Conservation (phyloP, 345 rosid genomes). For the Dimocarpus longan region DNA sequence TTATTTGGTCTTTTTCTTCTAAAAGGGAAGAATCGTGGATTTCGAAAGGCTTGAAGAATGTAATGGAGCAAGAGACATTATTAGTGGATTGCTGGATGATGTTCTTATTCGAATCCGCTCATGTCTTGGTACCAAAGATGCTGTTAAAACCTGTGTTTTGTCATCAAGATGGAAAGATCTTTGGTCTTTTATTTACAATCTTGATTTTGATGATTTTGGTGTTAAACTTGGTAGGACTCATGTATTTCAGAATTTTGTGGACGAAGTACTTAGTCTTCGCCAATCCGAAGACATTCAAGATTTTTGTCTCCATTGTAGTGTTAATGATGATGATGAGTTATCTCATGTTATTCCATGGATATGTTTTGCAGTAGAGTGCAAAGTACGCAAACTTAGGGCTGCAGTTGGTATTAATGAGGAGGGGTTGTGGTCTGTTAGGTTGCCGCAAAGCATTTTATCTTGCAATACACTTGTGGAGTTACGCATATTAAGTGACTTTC, state of each 20-base stretch:
- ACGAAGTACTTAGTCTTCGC: not conserved
- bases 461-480: constrained; percentile 4
- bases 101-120: constrained; percentile 25
- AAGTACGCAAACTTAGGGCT: not conserved
- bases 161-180: constrained; percentile 23
- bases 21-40: not conserved
- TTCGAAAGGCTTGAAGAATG: not conserved
- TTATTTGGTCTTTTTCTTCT: too few relatives aligned
- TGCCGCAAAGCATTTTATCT: not conserved
- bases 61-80: not conserved
- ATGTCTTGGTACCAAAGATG: constrained; percentile 1
- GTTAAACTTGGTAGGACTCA: not conserved
- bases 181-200: not conserved
- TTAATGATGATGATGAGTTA: too few relatives aligned
- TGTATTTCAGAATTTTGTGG: constrained; percentile 4
- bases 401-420: not conserved
- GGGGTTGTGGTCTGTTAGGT: not conserved
- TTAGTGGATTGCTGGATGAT: constrained; percentile 6
- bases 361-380: not conserved
- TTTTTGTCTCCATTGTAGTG: constrained; percentile 5
- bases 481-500: not conserved
- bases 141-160: constrained; percentile 8
- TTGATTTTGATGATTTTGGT: not conserved
- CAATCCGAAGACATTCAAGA: not conserved
- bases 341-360: not conserved